phyloP scores from a whole-genome alignment of 2,329 filamentous ascomycete genomes.

The Trichoderma afroharzianum region DNA sequence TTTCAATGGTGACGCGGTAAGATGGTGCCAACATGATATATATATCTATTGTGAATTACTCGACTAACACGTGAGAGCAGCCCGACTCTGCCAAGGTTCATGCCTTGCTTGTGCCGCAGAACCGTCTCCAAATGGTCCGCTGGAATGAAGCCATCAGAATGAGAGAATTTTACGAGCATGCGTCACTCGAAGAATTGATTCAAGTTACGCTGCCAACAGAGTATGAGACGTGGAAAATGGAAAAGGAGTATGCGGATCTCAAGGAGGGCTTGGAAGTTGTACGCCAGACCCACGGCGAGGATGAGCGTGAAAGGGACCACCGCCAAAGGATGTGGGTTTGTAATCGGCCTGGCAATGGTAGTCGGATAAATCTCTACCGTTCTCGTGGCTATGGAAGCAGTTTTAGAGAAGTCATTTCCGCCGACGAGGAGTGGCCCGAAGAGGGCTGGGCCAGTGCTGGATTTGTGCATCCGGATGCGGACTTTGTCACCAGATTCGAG shows the following conservation, averaged over 20 bases:
- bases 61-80: background rate
- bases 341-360: background rate
- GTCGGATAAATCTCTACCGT: background rate
- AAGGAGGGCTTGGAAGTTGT: background rate
- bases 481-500: background rate
- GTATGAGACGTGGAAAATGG: background rate
- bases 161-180: background rate
- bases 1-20: background rate
- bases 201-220: background rate
- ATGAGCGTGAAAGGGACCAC: background rate
- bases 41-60: background rate
- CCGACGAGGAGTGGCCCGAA: conserved; percentile 2
- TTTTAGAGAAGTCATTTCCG: conserved; percentile 1
- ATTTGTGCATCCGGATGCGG: background rate
- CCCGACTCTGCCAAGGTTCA: background rate
- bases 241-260: background rate
- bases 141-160: background rate
- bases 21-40: background rate
- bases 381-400: background rate
- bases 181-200: background rate
- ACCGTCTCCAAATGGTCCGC: background rate
- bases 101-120: background rate
- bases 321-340: no score
- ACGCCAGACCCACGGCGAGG: background rate
- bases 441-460: background rate